Evolutionary conservation across 1,284 basidiomycete genomes (phyloP).

Genomic region (Anthracocystis walkeri): DNA sequence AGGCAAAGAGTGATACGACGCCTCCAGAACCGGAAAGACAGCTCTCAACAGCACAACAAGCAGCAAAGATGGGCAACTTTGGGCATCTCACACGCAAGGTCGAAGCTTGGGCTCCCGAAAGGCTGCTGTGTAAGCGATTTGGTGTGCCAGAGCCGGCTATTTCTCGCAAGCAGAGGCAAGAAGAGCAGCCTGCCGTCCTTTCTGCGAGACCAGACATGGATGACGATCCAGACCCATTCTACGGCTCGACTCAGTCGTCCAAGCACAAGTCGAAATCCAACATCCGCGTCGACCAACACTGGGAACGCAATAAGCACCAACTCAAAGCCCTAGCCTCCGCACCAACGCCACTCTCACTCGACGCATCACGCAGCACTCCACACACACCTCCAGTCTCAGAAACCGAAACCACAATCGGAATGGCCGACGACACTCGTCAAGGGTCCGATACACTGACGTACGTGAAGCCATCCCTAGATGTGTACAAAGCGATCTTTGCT

Average conservation of each 20-base stretch:
- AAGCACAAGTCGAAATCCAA: conserved; percentile 9
- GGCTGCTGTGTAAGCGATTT: conserved; percentile 92
- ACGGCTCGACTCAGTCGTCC: conserved; percentile 18
- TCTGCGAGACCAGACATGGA: conserved; percentile 2
- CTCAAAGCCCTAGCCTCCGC: conserved; percentile 30
- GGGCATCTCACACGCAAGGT: conserved; percentile 84
- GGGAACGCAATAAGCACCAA: conserved; percentile 39
- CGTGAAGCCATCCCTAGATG: conserved; percentile 85
- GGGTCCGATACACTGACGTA: conserved; percentile 87
- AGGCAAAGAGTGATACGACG: conserved; percentile 54
- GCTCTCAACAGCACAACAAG: conserved; percentile 79
- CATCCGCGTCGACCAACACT: conserved; percentile 30
- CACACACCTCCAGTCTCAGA: background rate
- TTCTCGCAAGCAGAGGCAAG: conserved; percentile 15
- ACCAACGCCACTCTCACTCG: conserved; percentile 47
- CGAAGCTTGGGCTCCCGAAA: conserved; percentile 81
- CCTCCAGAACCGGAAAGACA: conserved; percentile 71
- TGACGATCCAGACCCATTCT: conserved; percentile 27
- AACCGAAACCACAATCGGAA: conserved; percentile 74
- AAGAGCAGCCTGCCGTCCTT: background rate
- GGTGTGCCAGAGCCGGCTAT: conserved; percentile 81
- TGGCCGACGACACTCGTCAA: conserved; percentile 88
- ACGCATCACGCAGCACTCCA: conserved; percentile 14
- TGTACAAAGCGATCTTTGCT: conserved; percentile 81
- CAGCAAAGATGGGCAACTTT: conserved; percentile 86